Base-by-base conservation (phyloP, 1,284 basidiomycete genomes). In the Hymenochaete sp. region DNA sequence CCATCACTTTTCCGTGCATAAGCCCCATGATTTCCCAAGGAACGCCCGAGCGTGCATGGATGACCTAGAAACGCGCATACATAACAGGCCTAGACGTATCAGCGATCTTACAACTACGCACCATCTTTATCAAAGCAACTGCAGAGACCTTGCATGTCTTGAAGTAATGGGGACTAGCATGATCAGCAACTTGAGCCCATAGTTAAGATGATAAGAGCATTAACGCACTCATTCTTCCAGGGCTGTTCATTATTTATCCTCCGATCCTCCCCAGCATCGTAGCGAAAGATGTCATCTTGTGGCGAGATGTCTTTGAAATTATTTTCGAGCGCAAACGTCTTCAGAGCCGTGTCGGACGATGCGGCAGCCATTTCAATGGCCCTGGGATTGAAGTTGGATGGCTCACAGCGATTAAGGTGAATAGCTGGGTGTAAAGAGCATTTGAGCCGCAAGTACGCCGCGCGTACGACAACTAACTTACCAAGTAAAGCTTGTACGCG, bases 1-100 rank as follows among this genome's bases (percentile, higher is more conserved):
- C 89, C 35, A 93, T 73, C 19, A 97, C 83, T 66, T 96, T 96
- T 40, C 95, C 95, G 64, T 97, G 92, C 93, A 98, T 97, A 36
- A 98, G 73, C 7, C 96, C 96, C 96, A 98, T 98, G 59, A 98
- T 96, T 68, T 98, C 95, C 67, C 97, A 91, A 45, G 87, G 85
- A 2, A 96, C 95, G 41, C 95, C 96, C 4, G 93, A 97, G 38
- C 95, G 81, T 29, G 96, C 95, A 63, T 98, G 95, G 58, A 96
- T 98, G 47, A 95, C 92, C 91, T 95, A 53, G 5, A 35, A n/a
- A n/a, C 8, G 14, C 26, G 19, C 27, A 36, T 21, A 14, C 21
- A n/a, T n/a, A n/a, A n/a, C n/a, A n/a, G n/a, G n/a, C n/a, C n/a
- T n/a, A n/a, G n/a, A n/a, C n/a, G n/a, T n/a, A 35, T 35, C 28